phyloP scores from a whole-genome alignment of 768 basidiomycete genomes.

The Leccinum uliginosum region DNA sequence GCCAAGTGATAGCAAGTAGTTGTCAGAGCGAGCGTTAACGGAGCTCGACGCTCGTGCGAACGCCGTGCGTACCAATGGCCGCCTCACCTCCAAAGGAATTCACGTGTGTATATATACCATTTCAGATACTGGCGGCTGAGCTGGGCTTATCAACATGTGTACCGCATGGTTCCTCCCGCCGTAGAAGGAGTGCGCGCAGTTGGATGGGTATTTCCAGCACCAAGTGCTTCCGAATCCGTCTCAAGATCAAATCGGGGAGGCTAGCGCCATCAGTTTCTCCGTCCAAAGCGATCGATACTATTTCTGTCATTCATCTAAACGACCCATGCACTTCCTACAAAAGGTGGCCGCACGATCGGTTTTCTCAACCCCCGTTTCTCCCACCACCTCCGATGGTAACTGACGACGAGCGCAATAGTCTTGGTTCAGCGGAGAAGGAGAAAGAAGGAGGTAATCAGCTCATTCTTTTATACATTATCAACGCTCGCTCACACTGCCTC shows the following conservation, averaged over 20 bases:
- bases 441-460: conserved; percentile 11
- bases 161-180: background rate
- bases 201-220: background rate
- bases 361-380: background rate
- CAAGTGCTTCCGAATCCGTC: background rate
- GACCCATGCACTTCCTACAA: conserved; percentile 8
- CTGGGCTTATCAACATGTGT: background rate
- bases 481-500: background rate
- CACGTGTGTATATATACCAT: background rate
- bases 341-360: conserved; percentile 1
- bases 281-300: background rate
- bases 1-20: background rate
- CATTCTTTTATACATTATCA: background rate
- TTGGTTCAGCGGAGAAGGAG: conserved; percentile 23
- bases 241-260: background rate
- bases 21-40: background rate
- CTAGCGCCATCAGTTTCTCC: background rate
- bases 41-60: background rate
- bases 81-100: background rate
- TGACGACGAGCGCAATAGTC: conserved; percentile 16
- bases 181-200: background rate
- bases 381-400: conserved; percentile 15
- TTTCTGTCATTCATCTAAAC: background rate
- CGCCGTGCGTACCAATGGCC: background rate
- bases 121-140: background rate